Percentiles rank a stretch among this genome's conserved stretches.
phyloP scores from a whole-genome alignment of 441 rosid species.

The Kokia cookei region DNA sequence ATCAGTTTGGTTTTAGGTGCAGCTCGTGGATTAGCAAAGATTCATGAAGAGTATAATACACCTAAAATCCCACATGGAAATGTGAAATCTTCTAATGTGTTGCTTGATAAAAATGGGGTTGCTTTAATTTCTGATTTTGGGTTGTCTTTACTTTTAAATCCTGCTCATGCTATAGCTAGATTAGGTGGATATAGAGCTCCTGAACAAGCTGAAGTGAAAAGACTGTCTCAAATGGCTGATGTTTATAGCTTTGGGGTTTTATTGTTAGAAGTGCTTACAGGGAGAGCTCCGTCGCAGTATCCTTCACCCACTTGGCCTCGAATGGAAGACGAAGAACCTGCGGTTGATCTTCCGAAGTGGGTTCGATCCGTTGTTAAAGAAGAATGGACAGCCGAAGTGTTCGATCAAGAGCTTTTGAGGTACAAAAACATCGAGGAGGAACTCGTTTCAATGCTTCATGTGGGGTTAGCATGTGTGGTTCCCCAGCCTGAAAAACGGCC shows the following conservation, averaged over 20 bases:
- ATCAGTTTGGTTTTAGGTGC: conserved; percentile 83
- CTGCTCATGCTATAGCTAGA: conserved; percentile 79
- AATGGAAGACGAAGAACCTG: conserved; percentile 52
- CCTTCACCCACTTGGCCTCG: conserved; percentile 60
- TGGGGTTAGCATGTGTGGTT: conserved; percentile 73
- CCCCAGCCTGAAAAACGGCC: conserved; percentile 85
- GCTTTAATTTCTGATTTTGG: conserved; percentile 91
- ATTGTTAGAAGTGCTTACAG: conserved; percentile 84
- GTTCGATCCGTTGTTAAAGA: conserved; percentile 87
- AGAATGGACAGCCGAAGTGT: conserved; percentile 95
- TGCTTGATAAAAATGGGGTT: conserved; percentile 81
- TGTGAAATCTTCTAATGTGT: conserved; percentile 73
- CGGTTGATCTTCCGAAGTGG: conserved; percentile 81
- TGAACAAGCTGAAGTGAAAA: conserved; percentile 70
- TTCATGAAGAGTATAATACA: conserved; percentile 61
- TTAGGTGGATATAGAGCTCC: conserved; percentile 90
- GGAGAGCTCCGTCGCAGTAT: conserved; percentile 63
- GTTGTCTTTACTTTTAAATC: conserved; percentile 69
- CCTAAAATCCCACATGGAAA: conserved; percentile 83
- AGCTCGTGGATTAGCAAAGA: conserved; percentile 77
- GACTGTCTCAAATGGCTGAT: conserved; percentile 82
- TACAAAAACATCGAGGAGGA: conserved; percentile 92
- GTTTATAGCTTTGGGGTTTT: conserved; percentile 86
- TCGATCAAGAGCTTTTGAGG: conserved; percentile 89
- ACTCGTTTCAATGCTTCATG: conserved; percentile 85